These are phyloP conservation scores for Solanum dulcamara DNA, from an alignment of 257 asterid species.

Conservation along the genomic window DNA sequence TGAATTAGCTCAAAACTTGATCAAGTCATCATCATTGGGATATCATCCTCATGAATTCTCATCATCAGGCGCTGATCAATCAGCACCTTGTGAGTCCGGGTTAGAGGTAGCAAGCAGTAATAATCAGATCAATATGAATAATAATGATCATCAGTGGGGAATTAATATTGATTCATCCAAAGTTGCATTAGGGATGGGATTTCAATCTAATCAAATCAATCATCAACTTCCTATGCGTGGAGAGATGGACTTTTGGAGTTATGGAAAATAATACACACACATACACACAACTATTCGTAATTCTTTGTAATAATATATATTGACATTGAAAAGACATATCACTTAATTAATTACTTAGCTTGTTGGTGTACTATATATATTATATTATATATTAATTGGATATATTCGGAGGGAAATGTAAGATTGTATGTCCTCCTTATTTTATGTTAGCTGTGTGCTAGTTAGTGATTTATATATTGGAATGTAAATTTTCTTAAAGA, in stretches of 20 bases:
- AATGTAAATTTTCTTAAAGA: not conserved
- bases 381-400: not conserved
- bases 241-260: slow-evolving; percentile 83
- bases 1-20: slow-evolving; percentile 36
- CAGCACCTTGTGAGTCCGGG: not conserved
- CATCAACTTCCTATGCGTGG: slow-evolving; percentile 43
- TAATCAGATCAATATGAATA: not conserved
- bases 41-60: not conserved
- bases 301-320: not conserved
- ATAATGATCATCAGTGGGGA: slow-evolving; percentile 43
- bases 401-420: not conserved
- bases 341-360: not conserved
- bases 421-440: not conserved
- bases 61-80: slow-evolving; percentile 6
- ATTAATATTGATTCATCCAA: slow-evolving; percentile 16
- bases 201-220: slow-evolving; percentile 29
- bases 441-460: not conserved
- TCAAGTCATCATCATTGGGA: slow-evolving; percentile 4
- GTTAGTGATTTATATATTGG: not conserved
- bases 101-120: slow-evolving; percentile 13
- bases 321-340: not conserved
- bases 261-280: slow-evolving; percentile 17
- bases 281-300: not conserved
- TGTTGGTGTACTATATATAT: not conserved
- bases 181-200: slow-evolving; percentile 7